Evolutionary conservation across 306 rosid genomes (phyloP).

Genomic region (Aeschynomene evenia): DNA sequence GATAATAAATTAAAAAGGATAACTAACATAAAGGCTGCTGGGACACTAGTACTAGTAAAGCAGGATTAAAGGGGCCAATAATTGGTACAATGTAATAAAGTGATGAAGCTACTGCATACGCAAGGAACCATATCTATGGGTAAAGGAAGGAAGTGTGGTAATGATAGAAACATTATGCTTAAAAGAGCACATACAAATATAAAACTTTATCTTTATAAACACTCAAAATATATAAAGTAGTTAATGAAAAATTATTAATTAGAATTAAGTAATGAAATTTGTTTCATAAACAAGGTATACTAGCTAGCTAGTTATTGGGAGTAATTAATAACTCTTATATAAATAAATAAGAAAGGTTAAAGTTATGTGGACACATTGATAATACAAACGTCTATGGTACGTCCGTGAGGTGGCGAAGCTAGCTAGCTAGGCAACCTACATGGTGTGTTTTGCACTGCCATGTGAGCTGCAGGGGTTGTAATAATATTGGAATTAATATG

Average conservation of each 20-base stretch:
- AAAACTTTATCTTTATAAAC: too few relatives aligned
- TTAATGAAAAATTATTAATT: too few relatives aligned
- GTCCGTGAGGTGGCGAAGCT: slow-evolving; percentile 45
- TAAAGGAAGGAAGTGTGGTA: slow-evolving; percentile 38
- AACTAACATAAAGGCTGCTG: not conserved
- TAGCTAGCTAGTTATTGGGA: too few relatives aligned
- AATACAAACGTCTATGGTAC: too few relatives aligned
- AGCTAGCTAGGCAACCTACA: slow-evolving; percentile 31
- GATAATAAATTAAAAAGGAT: not conserved
- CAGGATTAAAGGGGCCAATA: slow-evolving; percentile 36
- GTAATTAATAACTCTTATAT: too few relatives aligned
- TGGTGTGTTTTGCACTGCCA: slow-evolving; percentile 66
- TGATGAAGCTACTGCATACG: slow-evolving; percentile 26
- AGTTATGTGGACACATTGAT: too few relatives aligned
- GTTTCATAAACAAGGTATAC: too few relatives aligned
- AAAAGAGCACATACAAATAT: slow-evolving; percentile 32
- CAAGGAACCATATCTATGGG: slow-evolving; percentile 36
- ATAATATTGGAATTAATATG: not conserved
- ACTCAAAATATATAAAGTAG: too few relatives aligned
- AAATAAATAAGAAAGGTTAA: too few relatives aligned
- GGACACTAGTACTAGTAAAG: slow-evolving; percentile 33
- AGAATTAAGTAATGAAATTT: too few relatives aligned
- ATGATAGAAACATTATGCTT: too few relatives aligned
- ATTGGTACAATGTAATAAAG: slow-evolving; percentile 47
- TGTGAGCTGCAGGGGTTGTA: slow-evolving; percentile 38